Conservation (phyloP, 306 rosid species). For the Lupinus albus region DNA sequence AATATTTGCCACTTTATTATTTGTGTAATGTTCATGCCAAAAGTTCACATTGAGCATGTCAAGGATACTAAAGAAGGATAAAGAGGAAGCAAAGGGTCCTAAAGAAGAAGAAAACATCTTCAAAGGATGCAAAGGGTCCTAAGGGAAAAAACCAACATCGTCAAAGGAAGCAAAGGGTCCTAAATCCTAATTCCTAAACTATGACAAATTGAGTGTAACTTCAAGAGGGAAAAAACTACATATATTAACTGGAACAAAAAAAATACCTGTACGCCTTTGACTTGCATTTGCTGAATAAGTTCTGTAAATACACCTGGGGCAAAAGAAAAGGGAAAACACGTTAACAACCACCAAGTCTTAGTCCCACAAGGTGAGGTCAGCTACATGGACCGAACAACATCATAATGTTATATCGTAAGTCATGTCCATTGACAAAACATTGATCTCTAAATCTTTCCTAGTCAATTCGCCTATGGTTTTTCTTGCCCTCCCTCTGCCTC, state of each 20-base stretch:
- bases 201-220: not conserved
- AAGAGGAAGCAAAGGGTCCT: not conserved
- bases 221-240: not conserved
- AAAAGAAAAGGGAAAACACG: conserved; percentile 34
- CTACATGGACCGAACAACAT: no score
- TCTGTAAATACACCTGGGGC: conserved; percentile 89
- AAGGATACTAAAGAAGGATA: conserved; percentile 7
- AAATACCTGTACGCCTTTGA: conserved; percentile 90
- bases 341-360: no score
- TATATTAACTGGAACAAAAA: conserved; percentile 10
- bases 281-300: conserved; percentile 99
- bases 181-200: not conserved
- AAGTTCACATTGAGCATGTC: not conserved
- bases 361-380: no score
- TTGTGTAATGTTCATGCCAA: not conserved
- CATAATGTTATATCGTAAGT: no score
- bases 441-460: no score
- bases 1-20: no score
- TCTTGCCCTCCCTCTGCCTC: no score
- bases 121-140: not conserved
- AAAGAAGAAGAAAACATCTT: not conserved
- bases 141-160: conserved; percentile 31
- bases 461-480: no score
- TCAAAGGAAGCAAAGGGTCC: not conserved
- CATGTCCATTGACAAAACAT: no score